These are phyloP conservation scores for Clitopilus hobsonii DNA, from an alignment of 768 basidiomycete genomes.

Conservation along the genomic window DNA sequence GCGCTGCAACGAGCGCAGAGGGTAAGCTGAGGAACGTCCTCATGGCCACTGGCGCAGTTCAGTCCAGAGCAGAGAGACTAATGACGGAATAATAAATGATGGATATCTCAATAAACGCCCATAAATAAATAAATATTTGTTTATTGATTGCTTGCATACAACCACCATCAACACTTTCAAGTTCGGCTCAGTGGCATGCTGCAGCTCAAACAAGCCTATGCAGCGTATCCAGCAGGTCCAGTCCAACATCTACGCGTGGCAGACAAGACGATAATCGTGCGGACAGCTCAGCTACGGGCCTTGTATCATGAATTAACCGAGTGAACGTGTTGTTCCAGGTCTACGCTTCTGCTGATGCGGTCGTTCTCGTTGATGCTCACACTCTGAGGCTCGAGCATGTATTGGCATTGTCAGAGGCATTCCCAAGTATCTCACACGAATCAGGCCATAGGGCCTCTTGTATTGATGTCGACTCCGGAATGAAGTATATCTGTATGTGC, in stretches of 20 bases:
- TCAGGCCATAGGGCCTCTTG: slow-evolving; percentile 44
- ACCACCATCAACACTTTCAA: slow-evolving; percentile 4
- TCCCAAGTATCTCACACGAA: slow-evolving; percentile 50
- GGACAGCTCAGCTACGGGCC: slow-evolving; percentile 17
- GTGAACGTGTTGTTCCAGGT: slow-evolving; percentile 37
- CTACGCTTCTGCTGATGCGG: slow-evolving; percentile 65
- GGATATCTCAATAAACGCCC: too few species aligned
- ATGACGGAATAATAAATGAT: not conserved
- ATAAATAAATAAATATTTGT: not conserved
- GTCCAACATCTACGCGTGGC: slow-evolving; percentile 57
- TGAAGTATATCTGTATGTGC: slow-evolving; percentile 66
- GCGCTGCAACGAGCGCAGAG: not conserved
- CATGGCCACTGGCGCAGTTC: not conserved
- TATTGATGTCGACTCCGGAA: slow-evolving; percentile 68
- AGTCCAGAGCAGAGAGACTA: not conserved
- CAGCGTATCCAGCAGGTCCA: slow-evolving; percentile 47
- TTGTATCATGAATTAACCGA: slow-evolving; percentile 1
- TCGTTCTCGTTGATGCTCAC: slow-evolving; percentile 70
- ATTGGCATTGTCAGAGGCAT: slow-evolving; percentile 78
- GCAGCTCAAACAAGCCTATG: slow-evolving; percentile 32
- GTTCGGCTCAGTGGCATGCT: slow-evolving; percentile 23
- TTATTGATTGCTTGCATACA: not conserved
- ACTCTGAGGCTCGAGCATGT: slow-evolving; percentile 61
- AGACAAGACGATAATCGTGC: slow-evolving; percentile 54
- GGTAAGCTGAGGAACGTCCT: not conserved